Conservation (phyloP, 106 monocot genomes). For the Dioscorea dumetorum region DNA sequence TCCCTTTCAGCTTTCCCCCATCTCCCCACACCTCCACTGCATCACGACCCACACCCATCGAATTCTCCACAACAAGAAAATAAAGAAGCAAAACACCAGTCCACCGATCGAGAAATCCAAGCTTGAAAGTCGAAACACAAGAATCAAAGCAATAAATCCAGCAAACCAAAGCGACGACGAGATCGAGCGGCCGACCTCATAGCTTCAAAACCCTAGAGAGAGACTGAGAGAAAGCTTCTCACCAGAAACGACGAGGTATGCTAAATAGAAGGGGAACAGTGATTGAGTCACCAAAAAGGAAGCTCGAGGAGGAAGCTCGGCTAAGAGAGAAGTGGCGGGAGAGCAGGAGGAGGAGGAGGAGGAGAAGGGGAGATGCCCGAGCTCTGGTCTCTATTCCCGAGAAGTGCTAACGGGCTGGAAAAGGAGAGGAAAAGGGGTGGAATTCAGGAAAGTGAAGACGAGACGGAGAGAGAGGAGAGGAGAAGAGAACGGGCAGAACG, state of each 20-base stretch:
- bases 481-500: conserved; percentile 14
- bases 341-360: neutral
- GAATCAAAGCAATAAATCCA: neutral
- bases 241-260: neutral
- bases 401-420: neutral
- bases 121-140: neutral
- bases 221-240: no score
- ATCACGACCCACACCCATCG: conserved; percentile 40
- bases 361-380: conserved; percentile 1
- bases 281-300: neutral
- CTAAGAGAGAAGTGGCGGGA: no score
- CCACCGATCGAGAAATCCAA: neutral
- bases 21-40: conserved; percentile 18
- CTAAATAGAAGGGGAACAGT: neutral
- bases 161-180: neutral
- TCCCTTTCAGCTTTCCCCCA: conserved; percentile 15
- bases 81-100: neutral
- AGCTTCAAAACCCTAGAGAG: neutral
- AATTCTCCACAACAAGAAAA: neutral
- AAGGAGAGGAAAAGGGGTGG: conserved; percentile 1
- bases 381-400: conserved; percentile 12
- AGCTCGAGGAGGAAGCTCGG: neutral
- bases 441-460: conserved; percentile 6
- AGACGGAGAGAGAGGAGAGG: conserved; percentile 15
- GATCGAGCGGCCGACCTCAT: neutral